A percentile compares a stretch with the other conserved stretches of the same genome.
These are phyloP conservation scores for Musa troglodytarum DNA, from an alignment of 176 grass and related monocot genomes.

Conservation along the genomic window DNA sequence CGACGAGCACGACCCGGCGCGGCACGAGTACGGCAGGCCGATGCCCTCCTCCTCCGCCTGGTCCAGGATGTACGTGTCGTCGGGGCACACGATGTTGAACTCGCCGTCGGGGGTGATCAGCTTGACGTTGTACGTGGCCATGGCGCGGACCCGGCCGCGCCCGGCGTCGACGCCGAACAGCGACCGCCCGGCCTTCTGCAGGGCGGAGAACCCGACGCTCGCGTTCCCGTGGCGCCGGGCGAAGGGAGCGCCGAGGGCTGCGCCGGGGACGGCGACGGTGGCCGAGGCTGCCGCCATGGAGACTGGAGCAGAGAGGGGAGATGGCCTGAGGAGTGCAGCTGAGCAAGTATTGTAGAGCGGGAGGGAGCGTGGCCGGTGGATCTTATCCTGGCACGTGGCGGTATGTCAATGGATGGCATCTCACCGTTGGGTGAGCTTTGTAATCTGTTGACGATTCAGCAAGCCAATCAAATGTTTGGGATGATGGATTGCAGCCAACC, in stretches of 20 bases:
- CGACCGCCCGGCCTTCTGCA: not conserved
- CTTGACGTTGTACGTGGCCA: conserved; percentile 54
- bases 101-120: conserved; percentile 23
- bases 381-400: not conserved
- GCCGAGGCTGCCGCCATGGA: conserved; percentile 6
- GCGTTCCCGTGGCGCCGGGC: not conserved
- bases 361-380: not conserved
- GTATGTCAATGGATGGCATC: not conserved
- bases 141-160: conserved; percentile 1
- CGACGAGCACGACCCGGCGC: conserved; percentile 19
- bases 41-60: conserved; percentile 49
- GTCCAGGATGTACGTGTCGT: conserved; percentile 64
- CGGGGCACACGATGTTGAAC: conserved; percentile 29
- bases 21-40: conserved; percentile 69
- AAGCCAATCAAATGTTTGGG: no score
- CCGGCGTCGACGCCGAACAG: not conserved
- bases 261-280: conserved; percentile 28
- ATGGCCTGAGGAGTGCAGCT: not conserved
- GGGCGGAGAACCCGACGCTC: not conserved
- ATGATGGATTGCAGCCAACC: no score
- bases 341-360: not conserved
- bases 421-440: not conserved
- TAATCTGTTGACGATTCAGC: not conserved
- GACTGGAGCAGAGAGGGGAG: not conserved
- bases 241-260: conserved; percentile 34